phyloP scores from a whole-genome alignment of 371 early-diverging fungal species.

The Blyttiomyces sp. region DNA sequence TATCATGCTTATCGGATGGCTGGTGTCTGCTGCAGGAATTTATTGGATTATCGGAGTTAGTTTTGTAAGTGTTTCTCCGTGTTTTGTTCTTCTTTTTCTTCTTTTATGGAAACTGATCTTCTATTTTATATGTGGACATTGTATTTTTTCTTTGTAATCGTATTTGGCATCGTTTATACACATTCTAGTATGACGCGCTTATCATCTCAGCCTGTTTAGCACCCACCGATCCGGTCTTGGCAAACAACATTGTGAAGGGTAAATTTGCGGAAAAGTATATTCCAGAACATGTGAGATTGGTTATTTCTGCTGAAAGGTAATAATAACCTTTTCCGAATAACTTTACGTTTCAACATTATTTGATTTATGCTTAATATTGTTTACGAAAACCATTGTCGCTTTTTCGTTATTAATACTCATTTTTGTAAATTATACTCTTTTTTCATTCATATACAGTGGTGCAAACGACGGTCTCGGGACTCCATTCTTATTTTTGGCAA shows the following conservation, averaged over 20 bases:
- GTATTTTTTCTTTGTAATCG: neutral
- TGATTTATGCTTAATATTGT: neutral
- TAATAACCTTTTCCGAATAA: neutral
- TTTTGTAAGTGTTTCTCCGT: slow-evolving; percentile 67
- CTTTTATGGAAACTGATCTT: neutral
- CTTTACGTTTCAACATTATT: too few relatives aligned
- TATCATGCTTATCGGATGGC: slow-evolving; percentile 85
- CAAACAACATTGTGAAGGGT: slow-evolving; percentile 91
- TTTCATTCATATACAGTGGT: slow-evolving; percentile 42
- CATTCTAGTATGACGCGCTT: slow-evolving; percentile 38
- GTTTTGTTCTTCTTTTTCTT: too few relatives aligned
- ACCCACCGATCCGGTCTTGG: slow-evolving; percentile 96
- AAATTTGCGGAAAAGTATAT: slow-evolving; percentile 90
- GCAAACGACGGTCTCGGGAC: slow-evolving; percentile 75
- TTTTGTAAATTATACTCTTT: neutral
- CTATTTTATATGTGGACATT: neutral
- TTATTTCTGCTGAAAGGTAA: slow-evolving; percentile 74
- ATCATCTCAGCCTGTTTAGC: slow-evolving; percentile 86
- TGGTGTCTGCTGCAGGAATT: slow-evolving; percentile 68
- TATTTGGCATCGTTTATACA: slow-evolving; percentile 2
- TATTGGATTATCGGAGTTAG: slow-evolving; percentile 61
- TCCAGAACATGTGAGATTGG: slow-evolving; percentile 70
- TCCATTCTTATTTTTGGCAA: slow-evolving; percentile 78
- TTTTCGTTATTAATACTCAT: neutral
- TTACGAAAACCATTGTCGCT: neutral